phyloP scores from a whole-genome alignment of 2,329 filamentous ascomycete species.

The Chrysosphaeria jannelii region DNA sequence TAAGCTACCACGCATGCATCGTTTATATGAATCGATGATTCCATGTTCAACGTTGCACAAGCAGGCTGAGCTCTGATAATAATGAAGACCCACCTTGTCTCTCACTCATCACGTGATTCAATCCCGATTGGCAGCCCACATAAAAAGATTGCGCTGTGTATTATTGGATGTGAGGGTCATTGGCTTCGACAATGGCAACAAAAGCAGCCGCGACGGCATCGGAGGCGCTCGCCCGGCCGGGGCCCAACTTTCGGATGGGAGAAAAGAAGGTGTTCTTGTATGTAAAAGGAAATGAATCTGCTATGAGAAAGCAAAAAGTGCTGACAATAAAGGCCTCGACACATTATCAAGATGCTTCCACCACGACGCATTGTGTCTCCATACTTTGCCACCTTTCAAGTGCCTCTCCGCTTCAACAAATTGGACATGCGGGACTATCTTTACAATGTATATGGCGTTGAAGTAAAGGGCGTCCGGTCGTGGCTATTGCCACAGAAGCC shows the following conservation, averaged over 20 bases:
- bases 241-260: slow-evolving; percentile 16
- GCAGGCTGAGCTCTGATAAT: too few species aligned
- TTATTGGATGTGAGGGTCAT: too few species aligned
- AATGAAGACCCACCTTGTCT: too few species aligned
- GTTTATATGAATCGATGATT: too few species aligned
- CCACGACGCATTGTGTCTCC: slow-evolving; percentile 38
- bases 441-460: slow-evolving; percentile 54
- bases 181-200: slow-evolving; percentile 5
- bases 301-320: not conserved
- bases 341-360: slow-evolving; percentile 51
- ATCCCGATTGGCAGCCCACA: too few species aligned
- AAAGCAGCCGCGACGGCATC: slow-evolving; percentile 11
- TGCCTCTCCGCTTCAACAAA: slow-evolving; percentile 82
- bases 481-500: slow-evolving; percentile 39
- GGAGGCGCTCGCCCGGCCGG: slow-evolving; percentile 9
- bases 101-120: too few species aligned
- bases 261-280: slow-evolving; percentile 25
- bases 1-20: too few species aligned
- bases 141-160: too few species aligned
- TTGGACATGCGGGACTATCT: slow-evolving; percentile 92
- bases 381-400: slow-evolving; percentile 65
- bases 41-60: too few species aligned
- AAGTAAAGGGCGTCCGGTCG: slow-evolving; percentile 42
- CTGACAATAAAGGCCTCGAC: slow-evolving; percentile 31
- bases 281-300: slow-evolving; percentile 5